Conservation (phyloP, 441 rosid species). For the Euphorbia neoarborescens region DNA sequence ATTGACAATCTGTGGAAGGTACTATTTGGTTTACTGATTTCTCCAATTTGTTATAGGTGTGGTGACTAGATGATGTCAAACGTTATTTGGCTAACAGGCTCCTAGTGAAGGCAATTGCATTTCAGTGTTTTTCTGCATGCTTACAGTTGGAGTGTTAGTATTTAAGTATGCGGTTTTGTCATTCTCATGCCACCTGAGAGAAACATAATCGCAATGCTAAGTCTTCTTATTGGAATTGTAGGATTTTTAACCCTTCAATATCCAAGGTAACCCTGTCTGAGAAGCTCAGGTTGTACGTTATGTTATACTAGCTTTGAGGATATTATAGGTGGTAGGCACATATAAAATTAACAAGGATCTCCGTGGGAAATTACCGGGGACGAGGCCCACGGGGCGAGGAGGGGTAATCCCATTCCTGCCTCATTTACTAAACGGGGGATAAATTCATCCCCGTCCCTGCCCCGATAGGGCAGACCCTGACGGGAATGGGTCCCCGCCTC, state of each 20-base stretch:
- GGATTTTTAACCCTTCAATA: neutral
- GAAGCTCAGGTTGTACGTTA: neutral
- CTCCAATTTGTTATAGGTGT: neutral
- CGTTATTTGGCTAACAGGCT: neutral
- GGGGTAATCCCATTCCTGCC: too few species aligned
- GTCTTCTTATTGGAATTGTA: neutral
- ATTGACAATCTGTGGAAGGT: neutral
- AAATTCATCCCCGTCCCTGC: too few species aligned
- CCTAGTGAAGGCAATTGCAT: neutral
- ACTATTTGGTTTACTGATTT: neutral
- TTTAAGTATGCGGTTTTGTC: neutral
- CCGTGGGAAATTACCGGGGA: too few species aligned
- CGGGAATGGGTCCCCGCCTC: too few species aligned
- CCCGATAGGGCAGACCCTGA: too few species aligned
- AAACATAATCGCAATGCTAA: neutral
- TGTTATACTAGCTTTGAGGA: too few species aligned
- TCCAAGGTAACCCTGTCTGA: neutral
- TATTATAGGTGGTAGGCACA: too few species aligned
- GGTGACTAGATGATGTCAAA: neutral
- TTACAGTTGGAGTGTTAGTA: conserved; percentile 9
- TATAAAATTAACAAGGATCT: too few species aligned
- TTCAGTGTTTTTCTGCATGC: conserved; percentile 5
- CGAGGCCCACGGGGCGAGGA: too few species aligned
- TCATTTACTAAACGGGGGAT: too few species aligned
- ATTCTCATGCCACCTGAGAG: neutral